Conservation (phyloP, 805 yeast genomes). For the Candida piceae region DNA sequence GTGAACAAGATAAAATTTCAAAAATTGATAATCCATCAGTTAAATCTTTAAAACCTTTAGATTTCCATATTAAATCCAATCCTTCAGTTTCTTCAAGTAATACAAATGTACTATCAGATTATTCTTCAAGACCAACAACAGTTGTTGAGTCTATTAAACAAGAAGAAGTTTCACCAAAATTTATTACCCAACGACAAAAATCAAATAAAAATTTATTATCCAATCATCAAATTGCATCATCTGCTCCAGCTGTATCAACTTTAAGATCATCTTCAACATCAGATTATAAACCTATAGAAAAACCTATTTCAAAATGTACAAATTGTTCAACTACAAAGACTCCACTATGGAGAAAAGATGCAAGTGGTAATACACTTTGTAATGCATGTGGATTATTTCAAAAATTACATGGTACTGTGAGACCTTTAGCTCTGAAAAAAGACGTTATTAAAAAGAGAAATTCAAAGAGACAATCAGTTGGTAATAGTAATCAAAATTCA, state of each 20-base stretch:
- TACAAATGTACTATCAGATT: slow-evolving; percentile 16
- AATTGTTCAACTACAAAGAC: slow-evolving; percentile 58
- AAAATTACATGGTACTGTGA: slow-evolving; percentile 56
- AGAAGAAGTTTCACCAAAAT: too few species aligned
- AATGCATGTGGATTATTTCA: slow-evolving; percentile 62
- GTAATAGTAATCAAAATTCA: slow-evolving; percentile 4
- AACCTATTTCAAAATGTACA: slow-evolving; percentile 38
- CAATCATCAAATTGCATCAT: not conserved
- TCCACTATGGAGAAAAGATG: slow-evolving; percentile 59
- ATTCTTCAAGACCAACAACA: not conserved
- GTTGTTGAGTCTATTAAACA: too few species aligned
- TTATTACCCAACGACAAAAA: not conserved
- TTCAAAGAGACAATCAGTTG: slow-evolving; percentile 35
- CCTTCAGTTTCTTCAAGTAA: slow-evolving; percentile 22
- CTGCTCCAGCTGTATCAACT: slow-evolving; percentile 1
- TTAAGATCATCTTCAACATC: not conserved
- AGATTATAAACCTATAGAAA: slow-evolving; percentile 2
- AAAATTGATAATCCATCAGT: not conserved
- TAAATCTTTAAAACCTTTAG: slow-evolving; percentile 11
- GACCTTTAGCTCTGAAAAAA: slow-evolving; percentile 53
- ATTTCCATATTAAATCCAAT: slow-evolving; percentile 16
- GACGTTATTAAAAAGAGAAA: slow-evolving; percentile 55
- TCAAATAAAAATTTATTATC: not conserved
- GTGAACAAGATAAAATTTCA: not conserved
- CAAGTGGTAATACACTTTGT: slow-evolving; percentile 54